Base-by-base conservation (phyloP, 2,329 filamentous ascomycete genomes). In the Allantophomopsis cytisporea region DNA sequence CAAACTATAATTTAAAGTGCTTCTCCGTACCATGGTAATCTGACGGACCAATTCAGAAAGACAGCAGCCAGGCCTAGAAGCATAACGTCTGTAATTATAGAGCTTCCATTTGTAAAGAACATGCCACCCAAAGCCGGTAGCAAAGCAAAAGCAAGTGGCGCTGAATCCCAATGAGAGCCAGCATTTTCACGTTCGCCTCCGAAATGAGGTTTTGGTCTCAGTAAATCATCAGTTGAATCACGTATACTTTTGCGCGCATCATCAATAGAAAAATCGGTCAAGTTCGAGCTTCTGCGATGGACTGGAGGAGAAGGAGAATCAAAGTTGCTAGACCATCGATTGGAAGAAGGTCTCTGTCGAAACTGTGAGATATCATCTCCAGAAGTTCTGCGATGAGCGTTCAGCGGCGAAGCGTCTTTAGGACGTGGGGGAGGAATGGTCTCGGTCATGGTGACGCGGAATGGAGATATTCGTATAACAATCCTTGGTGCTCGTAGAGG, bases 21-120 rank as follows among this genome's bases (percentile, higher is more conserved):
- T 28, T 28, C 4, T 28, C 49, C 71, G 55, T 64, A 88, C 88
- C 89, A 96, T 50, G 89, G 89, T 48, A 91, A 68, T 41, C 85
- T 80, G 34, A 95, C 81, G 37, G 84, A 88, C 85, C 87, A 95
- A 56, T 94, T 88, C 45, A 96, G 65, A 52, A 95, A 93, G 35
- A 95, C 71, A 4, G 81, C 84, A 2, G 84, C 83, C 44, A 96
- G 60, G 2, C 73, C 76, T 23, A 96, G 62, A 28, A 96, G 66
- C 50, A 91, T 80, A 20, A 94, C 61, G 58, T 96, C 89, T 1
- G 87, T 94, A 40, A 88, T 76, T 44, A 95, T 70, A 1, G 80
- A 74, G 49, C 80, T 81, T 11, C 89, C 89, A 61, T 94, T 83
- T 44, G 83, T 73, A 56, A 94, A 93, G 41, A 95, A 65, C 37